Base-by-base conservation (phyloP, 2,329 filamentous ascomycete species). In the Scedosporium apiospermum region DNA sequence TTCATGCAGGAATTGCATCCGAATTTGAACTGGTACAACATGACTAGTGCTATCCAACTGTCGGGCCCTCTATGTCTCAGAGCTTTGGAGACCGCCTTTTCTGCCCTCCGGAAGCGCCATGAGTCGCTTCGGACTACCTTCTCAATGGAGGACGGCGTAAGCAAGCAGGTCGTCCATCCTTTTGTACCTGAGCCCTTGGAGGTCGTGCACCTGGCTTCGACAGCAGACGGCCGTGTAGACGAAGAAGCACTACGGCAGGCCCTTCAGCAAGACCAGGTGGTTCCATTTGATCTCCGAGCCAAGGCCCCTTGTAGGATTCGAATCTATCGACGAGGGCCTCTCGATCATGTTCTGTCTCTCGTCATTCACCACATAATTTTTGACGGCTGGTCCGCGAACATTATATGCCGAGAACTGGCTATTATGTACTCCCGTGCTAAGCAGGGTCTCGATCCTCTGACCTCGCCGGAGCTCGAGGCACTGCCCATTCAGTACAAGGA, bases 341-440 rank as follows among this genome's bases (percentile, higher is more conserved):
- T 65, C 1, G 63, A 70, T 3, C 63, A 70, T 59, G 26, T 69
- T 1, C 58, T 71, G 0, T 70, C 68, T 0, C 68, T 71, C 9
- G 65, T 69, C 4, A 68, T 71, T 66, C 70, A 71, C 41, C 70
- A 71, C n/a, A 70, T 70, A 21, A 64, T 71, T 4, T 68, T 68
- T 0, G 70, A 71, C 42, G 70, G 70, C 0, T 71, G 70, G 70
- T 71, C 70, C 1, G 57, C 70, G 2, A 68, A 71, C 10, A 63
- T 69, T 23, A 23, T 71, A 0, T 60, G 63, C 1, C 60, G 46
- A 1, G 69, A 71, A 16, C 64, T 71, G 6, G 64, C 38, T 1
- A 12, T 27, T 7, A 65, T 69, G 27, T 71, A 70, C 38, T 59
- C 63, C 1, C 64, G 63, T 38, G 67, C 65, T 1, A 9, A 65